Evolutionary conservation across 805 yeast species (phyloP), one percentile per base, ranked within the genome.

Genomic region (Hanseniaspora clermontiae): DNA sequence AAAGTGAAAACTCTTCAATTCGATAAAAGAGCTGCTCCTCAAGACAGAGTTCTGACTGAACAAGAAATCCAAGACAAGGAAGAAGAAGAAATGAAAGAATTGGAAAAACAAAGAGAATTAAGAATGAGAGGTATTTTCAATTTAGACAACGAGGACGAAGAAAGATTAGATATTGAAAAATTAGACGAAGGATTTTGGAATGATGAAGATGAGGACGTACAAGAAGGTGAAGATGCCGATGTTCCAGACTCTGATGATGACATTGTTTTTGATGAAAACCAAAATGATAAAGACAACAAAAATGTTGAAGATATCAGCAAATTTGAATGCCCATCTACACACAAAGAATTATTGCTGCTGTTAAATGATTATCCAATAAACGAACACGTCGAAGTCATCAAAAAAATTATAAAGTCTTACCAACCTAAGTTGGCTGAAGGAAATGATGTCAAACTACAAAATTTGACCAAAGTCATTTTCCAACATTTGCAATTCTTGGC

Each of bases 351-450:
- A 43, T 58, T 74, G 0, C 61, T 62, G 1, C 62, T 68, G 31
- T 62, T 79, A 3, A 64, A 68, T 14, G 65, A 64, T 1, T 59
- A 69, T 31, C 70, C 72, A 10, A 66, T 71, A 43, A 65, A 65
- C 15, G 76, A 78, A 36, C 79, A 79, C 17, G 68, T 77, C 19
- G 66, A 69, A 2, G 69, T 76, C 31, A 73, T 87, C 31, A 76
- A 77, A 51, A 75, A 77, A 57, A 76, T 89, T 43, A 69, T 86
- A 57, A 75, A 75, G 52, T 65, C 73, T 0, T 81, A 83, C 68
- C 87, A 85, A 60, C 95, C 97, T 14, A 80, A 83, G 60, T 73
- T 86, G 54, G 88, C 86, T 2, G 78, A 74, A 56, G 97, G 95
- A 2, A 89, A 91, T 67, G 88, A 87, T 65, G 85, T 81, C 59